Evolutionary conservation across 805 yeast genomes (phyloP), one percentile per base, ranked within the genome.

Genomic region (Kuraishia ogatae): DNA sequence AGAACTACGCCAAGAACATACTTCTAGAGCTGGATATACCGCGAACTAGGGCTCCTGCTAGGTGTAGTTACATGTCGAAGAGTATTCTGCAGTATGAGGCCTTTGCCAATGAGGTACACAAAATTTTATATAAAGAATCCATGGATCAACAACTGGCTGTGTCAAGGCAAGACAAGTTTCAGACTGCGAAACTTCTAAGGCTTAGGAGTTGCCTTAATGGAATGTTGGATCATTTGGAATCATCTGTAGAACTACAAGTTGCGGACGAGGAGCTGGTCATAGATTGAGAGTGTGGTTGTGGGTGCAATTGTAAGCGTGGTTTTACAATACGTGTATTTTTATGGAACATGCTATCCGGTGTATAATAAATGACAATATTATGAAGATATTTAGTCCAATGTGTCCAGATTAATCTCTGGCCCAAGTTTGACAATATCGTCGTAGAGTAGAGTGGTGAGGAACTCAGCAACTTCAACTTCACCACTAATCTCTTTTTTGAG

Each of bases 401-500:
- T 59, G 15, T 56, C 50, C 54, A 71, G 62, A 50, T 68, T 72
- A 54, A 69, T 59, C 56, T 68, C 69, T 22, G 59, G 53, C 22
- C 67, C 73, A 50, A 72, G 56, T 2, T 87, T 82, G 51, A 84
- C 79, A 56, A 84, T 79, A 56, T 87, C 88, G 62, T 87, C 91
- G 68, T 87, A 87, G 65, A 87, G 76, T 70, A 87, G 76, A 39
- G 85, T 83, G 51, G 96, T 87, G 64, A 87, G 80, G 71, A 87
- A 87, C 65, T 87, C 92, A 57, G 87, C 83, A 70, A 85, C 84
- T 64, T 82, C 82, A 54, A 62, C 64, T 64, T 81, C 82, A 59
- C 86, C 92, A 58, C 81, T 77, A 55, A 87, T 83, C 69, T 87
- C 93, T 47, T 86, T 88, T 67, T 79, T 80, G 66, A 87, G 82